Base-by-base conservation (phyloP, 306 rosid genomes). In the Pachyrhizus erosus region DNA sequence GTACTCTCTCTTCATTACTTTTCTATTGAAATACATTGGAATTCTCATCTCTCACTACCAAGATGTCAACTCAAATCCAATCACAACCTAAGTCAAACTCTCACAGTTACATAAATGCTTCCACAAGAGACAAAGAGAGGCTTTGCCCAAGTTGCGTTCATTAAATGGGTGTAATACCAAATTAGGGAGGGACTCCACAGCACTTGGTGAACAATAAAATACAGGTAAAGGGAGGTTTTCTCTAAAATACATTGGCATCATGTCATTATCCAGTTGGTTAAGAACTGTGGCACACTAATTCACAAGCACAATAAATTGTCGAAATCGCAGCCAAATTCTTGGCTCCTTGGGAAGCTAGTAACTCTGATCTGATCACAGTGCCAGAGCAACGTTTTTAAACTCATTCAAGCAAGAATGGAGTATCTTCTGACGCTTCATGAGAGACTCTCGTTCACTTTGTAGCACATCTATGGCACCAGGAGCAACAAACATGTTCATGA, bases 401-500 rank as follows among this genome's bases (percentile, higher is more conserved):
- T 96, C 98, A 26, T 85, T 90, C 93, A 96, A 89, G 86, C 99
- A 93, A 76, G 98, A 87, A 21, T 89, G 92, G 42, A 96, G 97
- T 45, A 82, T 88, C 89, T 96, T 96, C 85, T 93, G 96, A 29
- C 96, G 94, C 88, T 93, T 96, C 54, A 77, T 81, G 55, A 96
- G 97, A 70, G 91, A 93, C 83, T 91, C 94, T 46, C 80, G 84
- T 37, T 96, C 94, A 29, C 82, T 89, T 76, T 91, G 92, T 40
- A 93, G 84, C 72, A 87, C 77, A 78, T 93, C 93, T 76, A 92
- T 86, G 45, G 99, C 97, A 7, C 96, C 94, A 1, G 99, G 99
- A 23, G 97, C 97, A 18, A 96, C 91, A 88, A 96, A 96, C 99
- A 93, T 93, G 85, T 92, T 97, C 97, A 90, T 91, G 88, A 93